Evolutionary conservation across 331 rosid genomes (phyloP).

Genomic region (Malus hybrid): DNA sequence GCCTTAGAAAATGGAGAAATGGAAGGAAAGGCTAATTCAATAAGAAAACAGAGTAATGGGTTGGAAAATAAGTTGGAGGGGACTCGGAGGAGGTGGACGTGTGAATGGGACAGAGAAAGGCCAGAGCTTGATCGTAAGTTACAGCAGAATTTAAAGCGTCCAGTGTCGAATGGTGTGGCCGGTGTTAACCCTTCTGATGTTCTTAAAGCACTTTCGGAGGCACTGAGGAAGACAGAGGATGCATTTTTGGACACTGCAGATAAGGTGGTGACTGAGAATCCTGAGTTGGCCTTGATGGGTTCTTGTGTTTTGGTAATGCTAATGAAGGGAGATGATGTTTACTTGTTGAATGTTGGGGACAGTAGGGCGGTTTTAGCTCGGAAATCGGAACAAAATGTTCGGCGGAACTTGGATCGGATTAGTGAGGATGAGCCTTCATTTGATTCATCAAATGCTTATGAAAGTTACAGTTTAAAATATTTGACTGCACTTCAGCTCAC

Average conservation of each 20-base stretch:
- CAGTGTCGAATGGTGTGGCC: conserved; percentile 9
- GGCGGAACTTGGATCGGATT: conserved; percentile 21
- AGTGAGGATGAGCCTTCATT: conserved; percentile 19
- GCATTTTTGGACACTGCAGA: conserved; percentile 43
- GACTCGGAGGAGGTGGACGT: conserved; percentile 22
- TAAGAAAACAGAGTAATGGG: conserved; percentile 8
- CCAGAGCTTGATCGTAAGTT: conserved; percentile 11
- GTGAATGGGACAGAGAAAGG: conserved; percentile 35
- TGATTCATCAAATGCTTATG: conserved; percentile 19
- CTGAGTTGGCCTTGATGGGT: conserved; percentile 86
- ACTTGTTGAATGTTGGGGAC: conserved; percentile 88
- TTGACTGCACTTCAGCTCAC: conserved; percentile 58
- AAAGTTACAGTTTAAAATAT: conserved; percentile 2
- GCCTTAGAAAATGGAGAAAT: not conserved
- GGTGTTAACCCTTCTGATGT: conserved; percentile 36
- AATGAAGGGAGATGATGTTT: conserved; percentile 78
- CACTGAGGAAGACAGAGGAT: conserved; percentile 55
- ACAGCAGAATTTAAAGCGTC: not conserved
- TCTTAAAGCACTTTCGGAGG: conserved; percentile 54
- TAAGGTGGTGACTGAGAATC: conserved; percentile 38
- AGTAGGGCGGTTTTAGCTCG: conserved; percentile 71
- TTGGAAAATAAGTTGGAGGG: conserved; percentile 10
- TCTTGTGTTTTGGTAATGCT: conserved; percentile 90
- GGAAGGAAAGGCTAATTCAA: not conserved
- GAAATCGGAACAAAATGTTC: conserved; percentile 16